Conservation (phyloP, 495 filamentous ascomycete species). For the Rostrohypoxylon terebratum region DNA sequence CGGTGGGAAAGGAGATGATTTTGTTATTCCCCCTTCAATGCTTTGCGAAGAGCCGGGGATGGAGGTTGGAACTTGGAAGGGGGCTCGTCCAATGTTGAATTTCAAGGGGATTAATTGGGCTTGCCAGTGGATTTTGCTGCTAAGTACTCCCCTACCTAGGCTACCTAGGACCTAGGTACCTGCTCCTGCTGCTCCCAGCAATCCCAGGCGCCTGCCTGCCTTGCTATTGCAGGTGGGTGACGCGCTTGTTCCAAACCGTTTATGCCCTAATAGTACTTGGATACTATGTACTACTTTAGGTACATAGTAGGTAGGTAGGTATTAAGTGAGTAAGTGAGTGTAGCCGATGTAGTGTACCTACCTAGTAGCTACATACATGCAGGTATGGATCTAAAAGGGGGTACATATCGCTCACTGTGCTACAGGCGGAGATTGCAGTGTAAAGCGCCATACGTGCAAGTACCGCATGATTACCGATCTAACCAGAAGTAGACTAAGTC, state of each 20-base stretch:
- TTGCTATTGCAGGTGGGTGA: slow-evolving; percentile 26
- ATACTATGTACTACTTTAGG: neutral
- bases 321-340: no score
- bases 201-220: neutral
- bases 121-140: slow-evolving; percentile 11
- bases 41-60: slow-evolving; percentile 36
- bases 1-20: slow-evolving; percentile 39
- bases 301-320: no score
- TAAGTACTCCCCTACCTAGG: neutral
- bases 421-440: neutral
- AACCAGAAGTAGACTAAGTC: slow-evolving; percentile 28
- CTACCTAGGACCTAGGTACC: neutral
- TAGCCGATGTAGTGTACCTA: no score
- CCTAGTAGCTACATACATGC: no score
- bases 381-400: neutral
- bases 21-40: slow-evolving; percentile 42
- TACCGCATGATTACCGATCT: neutral
- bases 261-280: slow-evolving; percentile 20
- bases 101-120: slow-evolving; percentile 31
- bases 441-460: slow-evolving; percentile 15
- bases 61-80: slow-evolving; percentile 42
- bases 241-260: slow-evolving; percentile 36
- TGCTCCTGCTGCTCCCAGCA: no score
- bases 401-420: slow-evolving; percentile 16
- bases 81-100: slow-evolving; percentile 44